phyloP scores from a whole-genome alignment of 2,329 filamentous ascomycete species.

The Fusarium avenaceum region DNA sequence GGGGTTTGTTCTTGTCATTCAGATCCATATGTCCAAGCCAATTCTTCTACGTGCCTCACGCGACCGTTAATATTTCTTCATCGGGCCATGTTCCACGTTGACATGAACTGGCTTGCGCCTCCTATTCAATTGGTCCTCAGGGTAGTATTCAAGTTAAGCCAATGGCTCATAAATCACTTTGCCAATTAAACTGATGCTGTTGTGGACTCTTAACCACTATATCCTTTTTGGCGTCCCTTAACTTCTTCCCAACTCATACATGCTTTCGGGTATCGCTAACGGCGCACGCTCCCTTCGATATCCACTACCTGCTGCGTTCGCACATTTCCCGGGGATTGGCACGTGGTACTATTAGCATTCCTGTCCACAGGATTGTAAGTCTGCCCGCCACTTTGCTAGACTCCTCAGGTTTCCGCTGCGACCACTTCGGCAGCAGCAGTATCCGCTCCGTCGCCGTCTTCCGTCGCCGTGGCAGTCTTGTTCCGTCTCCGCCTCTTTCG shows the following conservation, averaged over 20 bases:
- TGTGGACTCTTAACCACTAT: conserved; percentile 28
- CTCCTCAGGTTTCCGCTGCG: conserved; percentile 40
- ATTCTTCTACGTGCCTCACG: conserved; percentile 41
- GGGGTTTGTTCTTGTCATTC: conserved; percentile 8
- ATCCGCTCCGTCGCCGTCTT: conserved; percentile 28
- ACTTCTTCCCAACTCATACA: conserved; percentile 16
- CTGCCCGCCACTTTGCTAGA: conserved; percentile 7
- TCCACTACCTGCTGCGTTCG: conserved; percentile 14
- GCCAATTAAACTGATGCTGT: conserved; percentile 17
- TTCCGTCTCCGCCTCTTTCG: conserved; percentile 52
- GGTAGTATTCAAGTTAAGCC: neutral
- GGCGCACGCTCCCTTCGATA: conserved; percentile 28
- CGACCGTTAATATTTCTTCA: conserved; percentile 24
- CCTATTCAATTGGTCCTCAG: neutral
- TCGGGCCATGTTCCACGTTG: neutral
- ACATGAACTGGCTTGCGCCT: neutral
- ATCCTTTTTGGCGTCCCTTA: conserved; percentile 25
- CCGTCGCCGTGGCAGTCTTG: conserved; percentile 44
- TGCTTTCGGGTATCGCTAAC: conserved; percentile 45
- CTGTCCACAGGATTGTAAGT: conserved; percentile 11
- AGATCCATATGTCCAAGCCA: conserved; percentile 12
- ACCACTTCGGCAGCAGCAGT: conserved; percentile 15
- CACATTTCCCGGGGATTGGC: conserved; percentile 23
- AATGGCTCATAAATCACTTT: conserved; percentile 7
- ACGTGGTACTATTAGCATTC: conserved; percentile 40